These are phyloP conservation scores for Medicago ruthenica DNA, from an alignment of 306 rosid species.

Conservation along the genomic window DNA sequence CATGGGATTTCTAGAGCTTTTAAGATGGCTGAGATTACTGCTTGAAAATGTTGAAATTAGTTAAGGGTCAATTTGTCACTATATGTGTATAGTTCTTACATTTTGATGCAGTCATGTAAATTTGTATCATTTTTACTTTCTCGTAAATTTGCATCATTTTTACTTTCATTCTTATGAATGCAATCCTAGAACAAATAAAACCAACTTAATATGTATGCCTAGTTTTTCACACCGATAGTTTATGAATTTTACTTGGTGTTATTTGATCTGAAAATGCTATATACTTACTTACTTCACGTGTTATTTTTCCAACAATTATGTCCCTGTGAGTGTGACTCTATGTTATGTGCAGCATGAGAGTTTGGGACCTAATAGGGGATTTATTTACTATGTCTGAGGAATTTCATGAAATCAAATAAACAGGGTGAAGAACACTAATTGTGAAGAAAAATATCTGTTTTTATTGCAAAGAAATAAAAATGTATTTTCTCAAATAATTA, in stretches of 20 bases:
- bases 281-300: too few relatives aligned
- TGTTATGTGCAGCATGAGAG: too few relatives aligned
- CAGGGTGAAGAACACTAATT: too few relatives aligned
- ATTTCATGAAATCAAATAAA: too few relatives aligned
- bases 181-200: background rate
- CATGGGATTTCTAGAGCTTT: slow-evolving; percentile 81
- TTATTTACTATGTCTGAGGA: too few relatives aligned
- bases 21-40: slow-evolving; percentile 35
- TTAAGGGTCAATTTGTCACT: background rate
- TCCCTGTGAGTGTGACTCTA: too few relatives aligned
- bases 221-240: background rate
- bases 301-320: too few relatives aligned
- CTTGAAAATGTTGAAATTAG: background rate
- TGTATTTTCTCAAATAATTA: too few relatives aligned
- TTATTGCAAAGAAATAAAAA: too few relatives aligned
- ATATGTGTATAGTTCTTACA: background rate
- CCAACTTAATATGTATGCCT: background rate
- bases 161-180: background rate
- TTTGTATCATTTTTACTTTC: slow-evolving; percentile 7
- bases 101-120: background rate
- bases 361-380: too few relatives aligned
- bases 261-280: background rate
- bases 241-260: background rate
- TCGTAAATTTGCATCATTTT: background rate
- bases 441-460: too few relatives aligned